Base-by-base conservation (phyloP, 1,139 yeast species). In the Suhomyces bribrorum region DNA sequence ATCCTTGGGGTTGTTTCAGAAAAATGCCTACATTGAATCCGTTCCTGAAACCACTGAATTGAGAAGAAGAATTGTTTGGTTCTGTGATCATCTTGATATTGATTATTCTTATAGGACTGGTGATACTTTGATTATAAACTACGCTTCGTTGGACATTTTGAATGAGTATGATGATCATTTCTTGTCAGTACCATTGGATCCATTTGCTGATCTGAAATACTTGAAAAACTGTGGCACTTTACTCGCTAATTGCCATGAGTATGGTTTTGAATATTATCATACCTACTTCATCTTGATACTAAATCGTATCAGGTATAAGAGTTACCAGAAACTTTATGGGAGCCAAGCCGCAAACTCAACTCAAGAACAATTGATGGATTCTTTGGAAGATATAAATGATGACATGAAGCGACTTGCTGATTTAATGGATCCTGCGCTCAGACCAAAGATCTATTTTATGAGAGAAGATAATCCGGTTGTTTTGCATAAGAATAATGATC, bases 51-150 rank as follows among this genome's bases (percentile, higher is more conserved):
- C 49, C 7, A 29, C 35, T 11, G 45, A 48, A 8, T 27, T 37
- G 6, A 47, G 52, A 8, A 41, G 58, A 34, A 45, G 49, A 8
- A 28, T 59, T 9, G 54, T 61, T 55, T 52, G 57, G 55, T 55
- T 50, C 32, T 56, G 59, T 36, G 54, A 56, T 20, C 43, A 38
- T 31, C 31, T 52, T 22, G 60, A 57, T 26, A 44, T 49, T 31
- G 64, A 58, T 15, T 36, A 49, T 6, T 46, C 56, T n/a, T 59
- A 50, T 37, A 53, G 57, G 28, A 48, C 53, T 20, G 63, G 62
- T 2, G 56, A 54, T 26, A 49, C 59, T 7, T 44, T 49, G 4
- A 14, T 46, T 24, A 41, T 54, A 11, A 47, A 50, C 25, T 31
- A 37, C 15, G 22, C 42, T 31, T 53, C 57, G 35, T 50, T 54